Percentiles rank a stretch among this genome's conserved stretches.
These are phyloP conservation scores for Daldinia concentrica DNA, from an alignment of 495 filamentous ascomycete species.

Conservation along the genomic window DNA sequence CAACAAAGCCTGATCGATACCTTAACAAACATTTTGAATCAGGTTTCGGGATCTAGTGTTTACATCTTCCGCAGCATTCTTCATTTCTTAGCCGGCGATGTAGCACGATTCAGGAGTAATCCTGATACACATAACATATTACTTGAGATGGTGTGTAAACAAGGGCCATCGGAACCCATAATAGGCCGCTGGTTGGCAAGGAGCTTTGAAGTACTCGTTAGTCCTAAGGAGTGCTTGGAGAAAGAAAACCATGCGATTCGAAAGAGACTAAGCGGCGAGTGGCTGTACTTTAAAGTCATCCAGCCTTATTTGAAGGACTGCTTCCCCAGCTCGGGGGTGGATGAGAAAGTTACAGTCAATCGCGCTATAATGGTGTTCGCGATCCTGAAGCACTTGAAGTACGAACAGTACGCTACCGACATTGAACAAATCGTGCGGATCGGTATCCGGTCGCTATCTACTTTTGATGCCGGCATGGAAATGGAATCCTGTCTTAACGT, in stretches of 20 bases:
- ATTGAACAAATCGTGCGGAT: conserved; percentile 48
- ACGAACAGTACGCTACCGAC: conserved; percentile 55
- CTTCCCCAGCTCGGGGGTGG: conserved; percentile 23
- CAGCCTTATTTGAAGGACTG: conserved; percentile 36
- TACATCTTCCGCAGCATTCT: conserved; percentile 40
- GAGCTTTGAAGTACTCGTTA: conserved; percentile 47
- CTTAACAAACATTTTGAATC: conserved; percentile 7
- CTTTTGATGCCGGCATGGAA: conserved; percentile 35
- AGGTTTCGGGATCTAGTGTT: not conserved
- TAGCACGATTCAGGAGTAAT: conserved; percentile 32
- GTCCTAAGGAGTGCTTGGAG: conserved; percentile 47
- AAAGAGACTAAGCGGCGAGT: conserved; percentile 36
- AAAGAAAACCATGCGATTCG: conserved; percentile 46
- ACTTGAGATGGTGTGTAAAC: conserved; percentile 28
- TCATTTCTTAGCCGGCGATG: conserved; percentile 44
- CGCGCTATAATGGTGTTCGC: conserved; percentile 47
- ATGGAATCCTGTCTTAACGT: conserved; percentile 50
- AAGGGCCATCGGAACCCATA: conserved; percentile 18
- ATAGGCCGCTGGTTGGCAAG: conserved; percentile 45
- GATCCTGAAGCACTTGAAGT: conserved; percentile 53
- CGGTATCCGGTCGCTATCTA: conserved; percentile 50
- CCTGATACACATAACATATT: conserved; percentile 27
- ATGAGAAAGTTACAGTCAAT: conserved; percentile 26
- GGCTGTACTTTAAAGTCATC: conserved; percentile 40
- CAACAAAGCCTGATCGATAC: conserved; percentile 11